A percentile compares a stretch with the other conserved stretches of the same genome.
Conservation (phyloP, 2,329 filamentous ascomycete genomes). For the Mariannaea sp. region DNA sequence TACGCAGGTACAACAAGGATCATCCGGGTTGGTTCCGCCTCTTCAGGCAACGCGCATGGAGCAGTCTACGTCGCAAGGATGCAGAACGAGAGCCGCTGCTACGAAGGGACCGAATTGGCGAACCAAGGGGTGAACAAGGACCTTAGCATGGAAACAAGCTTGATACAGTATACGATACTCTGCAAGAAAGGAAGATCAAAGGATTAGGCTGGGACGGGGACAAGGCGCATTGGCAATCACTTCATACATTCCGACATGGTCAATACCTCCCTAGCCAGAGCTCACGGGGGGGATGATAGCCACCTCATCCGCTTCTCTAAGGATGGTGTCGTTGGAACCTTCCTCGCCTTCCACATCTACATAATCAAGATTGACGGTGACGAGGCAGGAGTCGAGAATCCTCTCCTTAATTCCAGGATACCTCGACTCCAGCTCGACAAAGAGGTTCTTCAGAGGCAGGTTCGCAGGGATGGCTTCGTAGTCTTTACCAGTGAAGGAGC, state of each 20-base stretch:
- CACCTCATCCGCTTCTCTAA: constrained; percentile 79
- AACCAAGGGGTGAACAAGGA: constrained; percentile 1
- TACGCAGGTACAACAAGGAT: constrained; percentile 30
- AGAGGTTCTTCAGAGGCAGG: constrained; percentile 65
- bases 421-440: constrained; percentile 67
- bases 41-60: constrained; percentile 25
- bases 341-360: constrained; percentile 66
- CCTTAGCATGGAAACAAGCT: no score
- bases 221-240: constrained; percentile 8
- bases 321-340: constrained; percentile 50
- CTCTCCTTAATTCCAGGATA: constrained; percentile 72
- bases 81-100: constrained; percentile 42
- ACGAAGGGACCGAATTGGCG: constrained; percentile 14
- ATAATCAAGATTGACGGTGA: constrained; percentile 83
- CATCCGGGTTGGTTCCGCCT: constrained; percentile 27
- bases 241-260: constrained; percentile 19
- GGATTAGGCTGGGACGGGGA: not conserved
- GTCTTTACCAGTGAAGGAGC: constrained; percentile 71
- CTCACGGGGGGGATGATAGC: constrained; percentile 88
- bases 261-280: constrained; percentile 63
- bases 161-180: no score
- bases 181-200: no score
- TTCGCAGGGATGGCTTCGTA: constrained; percentile 70
- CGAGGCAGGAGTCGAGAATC: constrained; percentile 72
- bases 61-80: constrained; percentile 18